Conservation (phyloP, 2,329 filamentous ascomycete genomes). For the Stagonosporopsis rhizophila region DNA sequence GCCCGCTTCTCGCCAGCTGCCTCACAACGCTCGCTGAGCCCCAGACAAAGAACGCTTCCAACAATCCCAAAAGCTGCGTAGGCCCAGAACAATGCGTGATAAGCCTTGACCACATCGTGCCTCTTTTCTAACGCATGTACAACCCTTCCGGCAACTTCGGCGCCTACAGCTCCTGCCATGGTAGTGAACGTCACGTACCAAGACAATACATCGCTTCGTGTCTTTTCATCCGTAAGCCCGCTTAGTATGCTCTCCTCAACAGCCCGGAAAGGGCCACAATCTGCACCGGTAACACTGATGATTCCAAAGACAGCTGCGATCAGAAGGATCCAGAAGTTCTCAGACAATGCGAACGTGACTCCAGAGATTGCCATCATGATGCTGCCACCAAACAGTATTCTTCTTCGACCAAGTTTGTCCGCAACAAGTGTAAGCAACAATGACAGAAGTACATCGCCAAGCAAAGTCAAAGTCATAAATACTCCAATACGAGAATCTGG, state of each 20-base stretch:
- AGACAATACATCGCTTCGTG: constrained; percentile 47
- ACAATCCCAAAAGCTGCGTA: constrained; percentile 53
- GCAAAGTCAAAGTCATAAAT: constrained; percentile 52
- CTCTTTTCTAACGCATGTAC: constrained; percentile 49
- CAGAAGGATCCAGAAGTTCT: constrained; percentile 49
- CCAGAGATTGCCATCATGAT: constrained; percentile 49
- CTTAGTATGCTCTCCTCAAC: constrained; percentile 48
- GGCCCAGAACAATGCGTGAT: constrained; percentile 52
- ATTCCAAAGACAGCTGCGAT: constrained; percentile 49
- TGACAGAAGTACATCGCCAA: constrained; percentile 49
- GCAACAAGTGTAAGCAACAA: constrained; percentile 50
- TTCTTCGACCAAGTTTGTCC: constrained; percentile 46
- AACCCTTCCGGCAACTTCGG: constrained; percentile 49
- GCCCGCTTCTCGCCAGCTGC: constrained; percentile 39
- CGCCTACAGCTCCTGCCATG: constrained; percentile 45
- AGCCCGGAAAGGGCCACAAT: constrained; percentile 46
- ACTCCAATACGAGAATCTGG: constrained; percentile 47
- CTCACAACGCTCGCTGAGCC: constrained; percentile 53
- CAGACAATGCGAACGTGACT: constrained; percentile 43
- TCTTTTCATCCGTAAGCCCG: constrained; percentile 45
- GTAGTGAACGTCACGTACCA: constrained; percentile 51
- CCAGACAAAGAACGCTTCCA: constrained; percentile 48
- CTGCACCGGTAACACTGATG: constrained; percentile 46
- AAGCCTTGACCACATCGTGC: constrained; percentile 49
- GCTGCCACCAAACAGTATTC: constrained; percentile 45